Conservation (phyloP, 1,284 basidiomycete genomes). For the Phellinidium pouzarii region DNA sequence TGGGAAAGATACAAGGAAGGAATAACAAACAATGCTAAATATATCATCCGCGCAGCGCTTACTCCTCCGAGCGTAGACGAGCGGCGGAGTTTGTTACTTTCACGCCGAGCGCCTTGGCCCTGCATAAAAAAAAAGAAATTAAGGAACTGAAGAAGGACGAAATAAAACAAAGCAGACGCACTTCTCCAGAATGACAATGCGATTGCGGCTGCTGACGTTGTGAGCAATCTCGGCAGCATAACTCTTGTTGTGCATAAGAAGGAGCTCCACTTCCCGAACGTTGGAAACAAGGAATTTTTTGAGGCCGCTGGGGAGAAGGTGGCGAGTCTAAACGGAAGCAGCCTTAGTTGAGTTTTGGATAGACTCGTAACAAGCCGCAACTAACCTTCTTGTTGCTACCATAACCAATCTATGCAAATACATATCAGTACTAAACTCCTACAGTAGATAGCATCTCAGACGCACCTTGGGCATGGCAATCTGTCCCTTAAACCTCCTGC, state of each 20-base stretch:
- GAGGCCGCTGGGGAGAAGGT: constrained; percentile 89
- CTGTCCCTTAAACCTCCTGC: constrained; percentile 95
- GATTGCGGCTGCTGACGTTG: constrained; percentile 96
- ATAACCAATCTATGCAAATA: constrained; percentile 58
- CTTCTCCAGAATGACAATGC: constrained; percentile 88
- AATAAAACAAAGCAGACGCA: constrained; percentile 29
- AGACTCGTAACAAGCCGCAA: not conserved
- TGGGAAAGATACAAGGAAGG: constrained; percentile 8
- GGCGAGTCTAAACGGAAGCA: constrained; percentile 58
- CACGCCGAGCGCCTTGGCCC: constrained; percentile 84
- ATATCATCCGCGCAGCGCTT: constrained; percentile 21
- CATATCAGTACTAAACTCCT: constrained; percentile 4
- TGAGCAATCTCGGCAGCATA: constrained; percentile 97
- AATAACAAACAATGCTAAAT: constrained; percentile 7
- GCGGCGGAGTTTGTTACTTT: constrained; percentile 96
- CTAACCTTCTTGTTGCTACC: constrained; percentile 74
- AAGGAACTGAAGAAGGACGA: constrained; percentile 1
- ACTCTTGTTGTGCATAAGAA: constrained; percentile 97
- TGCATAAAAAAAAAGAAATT: constrained; percentile 27
- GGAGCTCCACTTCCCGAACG: constrained; percentile 84
- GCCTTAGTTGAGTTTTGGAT: not conserved
- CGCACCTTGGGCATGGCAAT: constrained; percentile 88
- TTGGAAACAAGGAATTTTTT: constrained; percentile 95
- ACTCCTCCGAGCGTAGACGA: constrained; percentile 96
- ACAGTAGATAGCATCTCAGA: constrained; percentile 17